These are phyloP conservation scores for Hypoxylon lienhwacheense DNA, from an alignment of 495 filamentous ascomycete species.

Conservation along the genomic window DNA sequence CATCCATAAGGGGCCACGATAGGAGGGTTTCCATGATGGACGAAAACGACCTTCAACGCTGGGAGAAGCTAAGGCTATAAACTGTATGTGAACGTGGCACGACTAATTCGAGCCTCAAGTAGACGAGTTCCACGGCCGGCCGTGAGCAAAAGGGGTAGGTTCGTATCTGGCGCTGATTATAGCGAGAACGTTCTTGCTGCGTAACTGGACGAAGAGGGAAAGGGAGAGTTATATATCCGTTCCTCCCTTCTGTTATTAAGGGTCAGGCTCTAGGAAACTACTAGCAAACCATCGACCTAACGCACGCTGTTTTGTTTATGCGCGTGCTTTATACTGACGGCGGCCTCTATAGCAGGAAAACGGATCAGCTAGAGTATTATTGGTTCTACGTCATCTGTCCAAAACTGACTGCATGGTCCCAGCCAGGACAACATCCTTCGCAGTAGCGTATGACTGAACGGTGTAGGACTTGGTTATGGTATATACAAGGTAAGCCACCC, in stretches of 20 bases:
- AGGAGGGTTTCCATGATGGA: conserved; percentile 26
- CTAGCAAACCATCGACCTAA: not conserved
- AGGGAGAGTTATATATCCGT: conserved; percentile 1
- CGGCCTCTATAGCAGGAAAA: too few species aligned
- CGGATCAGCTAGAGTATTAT: too few species aligned
- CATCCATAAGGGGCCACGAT: conserved; percentile 1
- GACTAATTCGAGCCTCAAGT: too few species aligned
- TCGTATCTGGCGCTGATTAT: too few species aligned
- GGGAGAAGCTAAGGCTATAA: too few species aligned
- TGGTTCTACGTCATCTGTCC: not conserved
- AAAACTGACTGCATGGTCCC: not conserved
- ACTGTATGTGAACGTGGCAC: too few species aligned
- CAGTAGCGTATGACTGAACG: conserved; percentile 5
- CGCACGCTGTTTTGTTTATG: too few species aligned
- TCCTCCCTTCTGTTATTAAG: not conserved
- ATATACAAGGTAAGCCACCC: not conserved
- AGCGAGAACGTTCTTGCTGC: too few species aligned
- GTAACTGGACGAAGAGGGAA: too few species aligned
- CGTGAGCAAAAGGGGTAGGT: too few species aligned
- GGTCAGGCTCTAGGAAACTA: not conserved
- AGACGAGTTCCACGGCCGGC: too few species aligned
- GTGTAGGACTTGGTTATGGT: conserved; percentile 7
- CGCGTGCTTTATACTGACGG: too few species aligned
- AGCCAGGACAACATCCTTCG: not conserved
- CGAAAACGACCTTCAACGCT: not conserved